Percentiles rank a stretch among this genome's conserved stretches.
phyloP scores from a whole-genome alignment of 108 stramenopile genomes.

The Cyclotella atomus region DNA sequence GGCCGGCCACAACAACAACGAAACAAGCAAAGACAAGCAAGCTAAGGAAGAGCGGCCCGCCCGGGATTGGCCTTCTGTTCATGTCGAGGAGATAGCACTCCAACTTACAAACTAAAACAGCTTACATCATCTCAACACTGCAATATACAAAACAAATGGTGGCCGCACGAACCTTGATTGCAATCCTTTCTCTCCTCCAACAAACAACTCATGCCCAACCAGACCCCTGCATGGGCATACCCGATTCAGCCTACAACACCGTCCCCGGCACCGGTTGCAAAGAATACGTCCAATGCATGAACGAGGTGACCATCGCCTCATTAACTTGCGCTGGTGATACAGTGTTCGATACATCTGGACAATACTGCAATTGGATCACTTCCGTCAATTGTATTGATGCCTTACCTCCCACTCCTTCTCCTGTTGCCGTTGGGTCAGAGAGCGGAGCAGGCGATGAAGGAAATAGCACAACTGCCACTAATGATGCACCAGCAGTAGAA shows the following conservation, averaged over 20 bases:
- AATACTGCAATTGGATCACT: conserved; percentile 25
- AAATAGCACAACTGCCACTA: neutral
- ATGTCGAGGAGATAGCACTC: too few relatives aligned
- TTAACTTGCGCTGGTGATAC: conserved; percentile 22
- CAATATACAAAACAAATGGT: too few relatives aligned
- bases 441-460: neutral
- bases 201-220: neutral
- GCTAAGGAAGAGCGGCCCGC: too few relatives aligned
- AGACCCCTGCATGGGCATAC: neutral
- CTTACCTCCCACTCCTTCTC: neutral
- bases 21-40: too few relatives aligned
- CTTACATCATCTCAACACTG: too few relatives aligned
- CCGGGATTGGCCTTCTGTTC: too few relatives aligned
- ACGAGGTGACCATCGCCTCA: neutral
- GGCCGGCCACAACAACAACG: too few relatives aligned
- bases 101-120: too few relatives aligned
- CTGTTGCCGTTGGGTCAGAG: neutral
- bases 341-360: conserved; percentile 6
- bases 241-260: neutral
- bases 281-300: neutral
- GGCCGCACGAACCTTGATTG: neutral
- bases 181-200: neutral
- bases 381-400: conserved; percentile 1
- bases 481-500: neutral
- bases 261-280: conserved; percentile 4